A percentile compares a stretch with the other conserved stretches of the same genome.
phyloP scores from a whole-genome alignment of 2,329 filamentous ascomycete species.

The Aureobasidium sp. region DNA sequence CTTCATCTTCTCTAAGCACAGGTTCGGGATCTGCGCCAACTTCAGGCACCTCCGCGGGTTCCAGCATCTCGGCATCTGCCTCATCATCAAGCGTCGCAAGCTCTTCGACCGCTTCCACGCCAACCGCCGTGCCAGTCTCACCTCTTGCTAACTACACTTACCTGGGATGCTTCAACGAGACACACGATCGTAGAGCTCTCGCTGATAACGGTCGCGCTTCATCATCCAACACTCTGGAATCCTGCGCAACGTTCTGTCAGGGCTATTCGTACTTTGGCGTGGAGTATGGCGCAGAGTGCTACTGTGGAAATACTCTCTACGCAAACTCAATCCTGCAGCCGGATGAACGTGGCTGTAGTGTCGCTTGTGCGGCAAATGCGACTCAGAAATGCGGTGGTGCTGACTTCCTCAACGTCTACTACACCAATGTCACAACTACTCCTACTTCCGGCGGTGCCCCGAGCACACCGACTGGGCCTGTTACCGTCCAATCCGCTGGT shows the following conservation, averaged over 20 bases:
- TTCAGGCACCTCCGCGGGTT: too few relatives aligned
- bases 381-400: constrained; percentile 34
- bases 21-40: constrained; percentile 4
- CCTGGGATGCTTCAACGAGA: constrained; percentile 36
- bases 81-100: not conserved
- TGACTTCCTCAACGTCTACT: constrained; percentile 35
- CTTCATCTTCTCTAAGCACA: too few relatives aligned
- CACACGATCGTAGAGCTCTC: constrained; percentile 32
- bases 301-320: constrained; percentile 31
- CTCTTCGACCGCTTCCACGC: constrained; percentile 21
- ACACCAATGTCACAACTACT: constrained; percentile 20
- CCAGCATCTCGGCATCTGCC: too few relatives aligned
- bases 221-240: constrained; percentile 42
- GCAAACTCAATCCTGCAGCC: constrained; percentile 1
- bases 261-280: constrained; percentile 42
- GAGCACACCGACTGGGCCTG: constrained; percentile 21
- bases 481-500: constrained; percentile 26
- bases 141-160: constrained; percentile 26
- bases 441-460: constrained; percentile 12
- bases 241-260: constrained; percentile 40
- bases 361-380: constrained; percentile 34
- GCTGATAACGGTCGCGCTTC: constrained; percentile 27
- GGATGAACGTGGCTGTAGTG: constrained; percentile 33
- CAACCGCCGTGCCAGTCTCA: not conserved
- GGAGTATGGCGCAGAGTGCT: constrained; percentile 42